Conservation (phyloP, 805 yeast species). For the Trichomonascus vanleenenianus region DNA sequence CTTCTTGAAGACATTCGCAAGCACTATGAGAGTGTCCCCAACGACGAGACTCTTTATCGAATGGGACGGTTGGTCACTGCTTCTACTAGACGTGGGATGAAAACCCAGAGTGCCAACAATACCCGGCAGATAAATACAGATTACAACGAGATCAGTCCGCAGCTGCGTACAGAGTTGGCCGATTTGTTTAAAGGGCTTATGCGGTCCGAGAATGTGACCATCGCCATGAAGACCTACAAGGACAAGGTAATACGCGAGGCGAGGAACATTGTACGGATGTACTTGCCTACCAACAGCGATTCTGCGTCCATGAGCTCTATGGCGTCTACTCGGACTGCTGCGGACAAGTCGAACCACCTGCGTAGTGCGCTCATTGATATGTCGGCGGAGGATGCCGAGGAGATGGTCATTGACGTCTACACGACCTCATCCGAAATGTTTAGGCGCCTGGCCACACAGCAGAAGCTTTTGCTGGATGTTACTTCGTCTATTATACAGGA, state of each 20-base stretch:
- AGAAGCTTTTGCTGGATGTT: conserved; percentile 66
- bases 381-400: conserved; percentile 68
- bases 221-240: conserved; percentile 58
- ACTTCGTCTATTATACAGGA: conserved; percentile 35
- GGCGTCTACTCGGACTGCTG: conserved; percentile 20
- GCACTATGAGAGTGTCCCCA: conserved; percentile 46
- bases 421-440: conserved; percentile 63
- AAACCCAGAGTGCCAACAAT: background rate
- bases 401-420: conserved; percentile 54
- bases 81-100: background rate
- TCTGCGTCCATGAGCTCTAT: conserved; percentile 22
- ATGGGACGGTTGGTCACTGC: conserved; percentile 29
- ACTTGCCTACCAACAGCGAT: conserved; percentile 41
- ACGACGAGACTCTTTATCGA: conserved; percentile 44
- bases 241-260: conserved; percentile 63
- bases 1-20: conserved; percentile 54
- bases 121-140: conserved; percentile 26
- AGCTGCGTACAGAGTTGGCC: conserved; percentile 37
- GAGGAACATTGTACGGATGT: conserved; percentile 58
- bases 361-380: conserved; percentile 50
- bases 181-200: conserved; percentile 48
- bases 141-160: conserved; percentile 34
- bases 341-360: conserved; percentile 33
- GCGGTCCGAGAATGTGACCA: conserved; percentile 51
- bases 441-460: conserved; percentile 67